Conservation (phyloP, 2,329 filamentous ascomycete genomes). For the Colletotrichum sp. region DNA sequence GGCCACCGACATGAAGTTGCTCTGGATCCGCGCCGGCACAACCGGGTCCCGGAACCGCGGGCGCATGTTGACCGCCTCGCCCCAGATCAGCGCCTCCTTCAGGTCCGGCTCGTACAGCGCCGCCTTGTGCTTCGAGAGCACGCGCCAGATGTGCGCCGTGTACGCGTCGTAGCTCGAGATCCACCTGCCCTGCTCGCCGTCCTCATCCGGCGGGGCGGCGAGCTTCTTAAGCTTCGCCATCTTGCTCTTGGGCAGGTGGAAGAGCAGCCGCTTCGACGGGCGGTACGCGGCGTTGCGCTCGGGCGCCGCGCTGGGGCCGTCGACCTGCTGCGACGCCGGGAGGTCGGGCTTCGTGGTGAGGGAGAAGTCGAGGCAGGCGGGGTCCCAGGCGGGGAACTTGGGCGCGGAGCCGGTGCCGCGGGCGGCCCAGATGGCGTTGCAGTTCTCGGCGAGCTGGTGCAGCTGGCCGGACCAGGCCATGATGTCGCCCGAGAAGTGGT, state of each 20-base stretch:
- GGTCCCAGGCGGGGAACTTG: constrained; percentile 25
- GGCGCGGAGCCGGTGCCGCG: background rate
- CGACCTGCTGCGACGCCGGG: constrained; percentile 31
- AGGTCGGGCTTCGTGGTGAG: constrained; percentile 32
- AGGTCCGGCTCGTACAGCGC: constrained; percentile 37
- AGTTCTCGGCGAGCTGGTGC: constrained; percentile 48
- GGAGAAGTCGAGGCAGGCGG: constrained; percentile 38
- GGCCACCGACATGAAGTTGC: constrained; percentile 36
- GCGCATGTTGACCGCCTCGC: constrained; percentile 44
- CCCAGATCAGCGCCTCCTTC: constrained; percentile 32
- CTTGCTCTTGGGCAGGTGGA: constrained; percentile 50
- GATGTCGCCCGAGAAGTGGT: constrained; percentile 48
- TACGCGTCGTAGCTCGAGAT: constrained; percentile 51
- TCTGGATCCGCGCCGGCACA: constrained; percentile 36
- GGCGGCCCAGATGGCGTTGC: constrained; percentile 30
- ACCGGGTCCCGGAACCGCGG: constrained; percentile 37
- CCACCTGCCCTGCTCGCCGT: constrained; percentile 35
- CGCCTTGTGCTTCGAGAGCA: constrained; percentile 37
- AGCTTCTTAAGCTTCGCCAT: constrained; percentile 41
- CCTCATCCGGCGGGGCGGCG: constrained; percentile 31
- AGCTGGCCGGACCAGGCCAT: constrained; percentile 44
- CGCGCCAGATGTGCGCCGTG: constrained; percentile 45
- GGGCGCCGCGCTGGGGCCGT: constrained; percentile 30
- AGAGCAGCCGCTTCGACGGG: constrained; percentile 34
- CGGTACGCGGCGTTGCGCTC: constrained; percentile 33